Percentiles rank a stretch among this genome's conserved stretches.
These are phyloP conservation scores for Trapa bicornis DNA, from an alignment of 345 rosid species.

Conservation along the genomic window DNA sequence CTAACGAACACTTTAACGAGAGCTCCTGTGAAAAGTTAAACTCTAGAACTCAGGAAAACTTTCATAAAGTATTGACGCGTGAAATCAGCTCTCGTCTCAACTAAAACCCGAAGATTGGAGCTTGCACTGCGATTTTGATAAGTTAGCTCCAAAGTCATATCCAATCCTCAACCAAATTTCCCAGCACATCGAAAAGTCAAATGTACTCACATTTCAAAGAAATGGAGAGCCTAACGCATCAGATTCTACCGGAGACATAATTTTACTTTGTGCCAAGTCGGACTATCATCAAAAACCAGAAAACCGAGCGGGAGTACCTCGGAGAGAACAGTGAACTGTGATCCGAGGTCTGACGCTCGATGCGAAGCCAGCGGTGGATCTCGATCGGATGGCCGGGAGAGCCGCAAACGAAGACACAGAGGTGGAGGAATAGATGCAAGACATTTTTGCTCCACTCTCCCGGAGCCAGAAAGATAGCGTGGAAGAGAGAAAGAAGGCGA, in stretches of 20 bases:
- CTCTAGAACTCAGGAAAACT: background rate
- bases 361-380: conserved; percentile 11
- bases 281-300: background rate
- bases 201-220: background rate
- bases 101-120: background rate
- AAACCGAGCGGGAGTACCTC: conserved; percentile 26
- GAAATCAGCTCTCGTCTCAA: background rate
- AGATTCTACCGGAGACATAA: background rate
- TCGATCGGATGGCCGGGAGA: conserved; percentile 26
- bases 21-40: background rate
- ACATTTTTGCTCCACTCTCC: conserved; percentile 18
- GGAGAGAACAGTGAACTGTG: conserved; percentile 44
- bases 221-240: background rate
- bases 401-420: conserved; percentile 34
- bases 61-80: background rate
- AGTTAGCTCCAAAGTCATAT: background rate
- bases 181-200: background rate
- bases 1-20: background rate
- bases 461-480: too few species aligned
- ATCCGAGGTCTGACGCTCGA: conserved; percentile 26
- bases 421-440: conserved; percentile 16
- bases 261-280: background rate
- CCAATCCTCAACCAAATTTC: background rate
- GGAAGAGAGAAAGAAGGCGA: background rate
- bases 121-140: background rate